A percentile compares a stretch with the other conserved stretches of the same genome.
Evolutionary conservation across 352 stramenopile species (phyloP).

Genomic region (Phytophthora colocasiae): DNA sequence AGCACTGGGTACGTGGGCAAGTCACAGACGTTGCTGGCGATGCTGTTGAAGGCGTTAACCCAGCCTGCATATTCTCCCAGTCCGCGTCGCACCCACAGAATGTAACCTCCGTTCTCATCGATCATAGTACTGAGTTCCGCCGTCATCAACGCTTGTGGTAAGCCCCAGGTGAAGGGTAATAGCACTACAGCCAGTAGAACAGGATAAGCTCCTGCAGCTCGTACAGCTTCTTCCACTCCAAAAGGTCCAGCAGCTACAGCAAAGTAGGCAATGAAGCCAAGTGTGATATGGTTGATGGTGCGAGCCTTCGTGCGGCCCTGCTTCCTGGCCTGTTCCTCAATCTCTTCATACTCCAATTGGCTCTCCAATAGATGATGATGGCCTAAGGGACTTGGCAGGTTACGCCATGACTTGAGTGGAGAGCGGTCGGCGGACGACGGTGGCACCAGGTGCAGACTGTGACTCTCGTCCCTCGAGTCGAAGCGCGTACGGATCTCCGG

Average conservation of each 20-base stretch:
- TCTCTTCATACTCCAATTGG: conserved; percentile 51
- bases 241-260: conserved; percentile 81
- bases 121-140: conserved; percentile 88
- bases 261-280: conserved; percentile 89
- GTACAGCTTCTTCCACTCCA: conserved; percentile 80
- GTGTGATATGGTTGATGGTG: conserved; percentile 83
- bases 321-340: conserved; percentile 36
- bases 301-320: conserved; percentile 49
- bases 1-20: conserved; percentile 86
- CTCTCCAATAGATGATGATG: conserved; percentile 60
- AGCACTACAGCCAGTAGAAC: conserved; percentile 78
- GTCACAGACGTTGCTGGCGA: conserved; percentile 87
- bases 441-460: conserved; percentile 64
- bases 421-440: conserved; percentile 80
- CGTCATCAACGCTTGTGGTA: conserved; percentile 88
- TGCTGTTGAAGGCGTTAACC: conserved; percentile 88
- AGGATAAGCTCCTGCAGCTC: conserved; percentile 71
- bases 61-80: conserved; percentile 84
- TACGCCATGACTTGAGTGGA: conserved; percentile 79
- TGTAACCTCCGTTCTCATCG: conserved; percentile 87
- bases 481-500: conserved; percentile 66
- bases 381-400: conserved; percentile 59
- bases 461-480: conserved; percentile 63
- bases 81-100: conserved; percentile 83
- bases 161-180: conserved; percentile 82